Evolutionary conservation across 257 asterid species (phyloP).

Genomic region (Scutellaria minor): DNA sequence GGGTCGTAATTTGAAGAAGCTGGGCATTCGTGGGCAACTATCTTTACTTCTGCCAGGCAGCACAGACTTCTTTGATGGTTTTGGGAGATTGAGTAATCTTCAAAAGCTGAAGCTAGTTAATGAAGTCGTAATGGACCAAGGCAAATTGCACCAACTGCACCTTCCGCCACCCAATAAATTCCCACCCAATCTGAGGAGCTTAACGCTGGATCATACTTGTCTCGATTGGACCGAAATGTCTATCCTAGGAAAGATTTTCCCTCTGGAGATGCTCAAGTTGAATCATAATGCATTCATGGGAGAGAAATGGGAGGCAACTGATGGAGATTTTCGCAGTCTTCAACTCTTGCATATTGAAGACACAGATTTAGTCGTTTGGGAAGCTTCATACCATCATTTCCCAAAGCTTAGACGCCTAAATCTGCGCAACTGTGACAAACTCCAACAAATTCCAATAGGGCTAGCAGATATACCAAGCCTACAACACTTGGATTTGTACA

Average conservation of each 20-base stretch:
- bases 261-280: slow-evolving; percentile 41
- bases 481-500: slow-evolving; percentile 19
- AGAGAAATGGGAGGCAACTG: neutral
- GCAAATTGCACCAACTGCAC: neutral
- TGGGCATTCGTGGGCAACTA: slow-evolving; percentile 61
- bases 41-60: slow-evolving; percentile 40
- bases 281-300: slow-evolving; percentile 34
- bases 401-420: slow-evolving; percentile 37
- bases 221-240: slow-evolving; percentile 33
- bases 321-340: slow-evolving; percentile 33
- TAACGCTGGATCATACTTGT: slow-evolving; percentile 39
- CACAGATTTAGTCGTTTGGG: slow-evolving; percentile 29
- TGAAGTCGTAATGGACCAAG: slow-evolving; percentile 26
- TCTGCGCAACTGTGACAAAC: slow-evolving; percentile 34
- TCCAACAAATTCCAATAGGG: slow-evolving; percentile 13
- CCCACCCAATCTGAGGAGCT: slow-evolving; percentile 37
- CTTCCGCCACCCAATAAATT: slow-evolving; percentile 37
- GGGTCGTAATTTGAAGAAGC: slow-evolving; percentile 49
- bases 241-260: slow-evolving; percentile 38
- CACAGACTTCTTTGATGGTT: too few species aligned
- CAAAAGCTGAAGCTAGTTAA: slow-evolving; percentile 39
- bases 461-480: slow-evolving; percentile 28
- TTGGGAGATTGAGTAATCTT: slow-evolving; percentile 12
- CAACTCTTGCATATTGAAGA: slow-evolving; percentile 30
- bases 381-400: slow-evolving; percentile 19